Base-by-base conservation (phyloP, 129 eudicot species). In the Mikania micrantha region DNA sequence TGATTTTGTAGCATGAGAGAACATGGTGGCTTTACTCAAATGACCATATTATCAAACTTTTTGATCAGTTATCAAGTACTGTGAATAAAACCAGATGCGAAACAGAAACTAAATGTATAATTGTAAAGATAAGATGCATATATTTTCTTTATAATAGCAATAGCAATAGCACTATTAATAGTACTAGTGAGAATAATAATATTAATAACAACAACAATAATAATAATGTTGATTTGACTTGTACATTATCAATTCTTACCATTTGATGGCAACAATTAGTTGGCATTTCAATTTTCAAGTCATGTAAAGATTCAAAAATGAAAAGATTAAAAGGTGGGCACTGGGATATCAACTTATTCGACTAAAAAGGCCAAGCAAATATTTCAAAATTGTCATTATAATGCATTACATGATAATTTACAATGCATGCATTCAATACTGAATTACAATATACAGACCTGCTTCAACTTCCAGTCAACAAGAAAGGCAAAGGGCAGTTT, bases 1-100 rank as follows among this genome's bases (percentile, higher is more conserved):
- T 73, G 84, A 84, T 76, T 84, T 83, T 84, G 87, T 87, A 76
- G 87, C 87, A 44, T 81, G 75, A 81, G 79, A 75, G 35, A 63
- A 34, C 45, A 31, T 70, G 57, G 32, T 22, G 64, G 52, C 34
- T 68, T 25, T 59, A 68, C 60, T 41, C 47, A 66, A 74, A 71
- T 57, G 65, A 64, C 42, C 64, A 64, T 53, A 63, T 67, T 70
- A 64, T 66, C 63, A 38, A 75, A 24, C 67, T 60, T 68, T 49
- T 75, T 66, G 67, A 65, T 31, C 44, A 50, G 31, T 60, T 67
- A 70, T 64, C 65, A 65, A 76, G 67, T 65, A 61, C 62, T 41
- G 71, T 60, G 50, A 24, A 54, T 61, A 42, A 36, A 41, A 45
- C 41, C 34, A 44, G 49, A 35, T 29, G 47, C 27, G 60, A 20